A percentile compares a stretch with the other conserved stretches of the same genome.
Evolutionary conservation across 768 basidiomycete genomes (phyloP).

Genomic region (Russula lepida): DNA sequence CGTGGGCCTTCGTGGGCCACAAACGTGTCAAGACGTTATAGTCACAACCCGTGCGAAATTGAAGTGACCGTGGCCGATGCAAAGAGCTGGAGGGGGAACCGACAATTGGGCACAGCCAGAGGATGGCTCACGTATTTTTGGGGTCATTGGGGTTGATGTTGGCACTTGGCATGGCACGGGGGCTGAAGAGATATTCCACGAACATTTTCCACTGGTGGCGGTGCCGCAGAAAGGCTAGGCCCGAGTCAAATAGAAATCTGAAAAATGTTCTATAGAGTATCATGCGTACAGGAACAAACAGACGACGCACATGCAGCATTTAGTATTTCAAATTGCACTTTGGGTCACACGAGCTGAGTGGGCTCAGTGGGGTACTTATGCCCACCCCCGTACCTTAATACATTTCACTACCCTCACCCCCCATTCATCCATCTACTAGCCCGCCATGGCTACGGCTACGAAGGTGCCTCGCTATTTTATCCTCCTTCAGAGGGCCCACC

Average conservation of each 20-base stretch:
- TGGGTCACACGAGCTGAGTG: not conserved
- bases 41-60: not conserved
- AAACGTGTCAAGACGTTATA: not conserved
- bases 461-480: not conserved
- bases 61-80: not conserved
- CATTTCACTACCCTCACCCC: not conserved
- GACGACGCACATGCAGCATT: not conserved
- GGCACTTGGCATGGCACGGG: not conserved
- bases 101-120: not conserved
- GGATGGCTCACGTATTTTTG: not conserved
- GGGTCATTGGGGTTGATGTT: too few relatives aligned
- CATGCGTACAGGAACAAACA: not conserved
- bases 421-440: not conserved
- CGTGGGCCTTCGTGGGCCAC: too few relatives aligned
- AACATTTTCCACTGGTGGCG: not conserved
- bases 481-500: constrained; percentile 25
- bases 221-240: not conserved
- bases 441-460: not conserved
- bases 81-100: not conserved
- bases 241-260: not conserved
- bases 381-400: not conserved
- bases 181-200: not conserved
- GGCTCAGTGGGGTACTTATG: not conserved
- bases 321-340: not conserved
- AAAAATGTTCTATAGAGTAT: not conserved